phyloP scores from a whole-genome alignment of 1,284 basidiomycete species.

The Microbotryum scabiosae region DNA sequence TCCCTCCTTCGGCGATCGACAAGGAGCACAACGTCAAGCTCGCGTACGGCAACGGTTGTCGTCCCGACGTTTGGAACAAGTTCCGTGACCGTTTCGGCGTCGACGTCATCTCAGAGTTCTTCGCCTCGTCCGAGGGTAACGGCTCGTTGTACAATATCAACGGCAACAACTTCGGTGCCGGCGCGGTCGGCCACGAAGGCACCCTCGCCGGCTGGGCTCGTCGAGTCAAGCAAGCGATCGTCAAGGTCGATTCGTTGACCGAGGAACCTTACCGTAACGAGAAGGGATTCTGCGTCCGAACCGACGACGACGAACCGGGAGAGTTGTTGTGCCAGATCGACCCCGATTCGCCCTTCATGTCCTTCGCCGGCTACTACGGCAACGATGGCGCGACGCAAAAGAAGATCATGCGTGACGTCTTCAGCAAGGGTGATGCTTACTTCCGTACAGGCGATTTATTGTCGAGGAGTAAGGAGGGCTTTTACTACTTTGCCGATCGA shows the following conservation, averaged over 20 bases:
- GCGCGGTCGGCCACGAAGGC: conserved; percentile 38
- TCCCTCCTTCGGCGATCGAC: conserved; percentile 36
- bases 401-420: conserved; percentile 39
- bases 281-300: conserved; percentile 35
- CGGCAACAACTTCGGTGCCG: conserved; percentile 38
- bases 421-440: conserved; percentile 37
- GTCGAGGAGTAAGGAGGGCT: conserved; percentile 34
- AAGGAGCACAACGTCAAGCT: conserved; percentile 40
- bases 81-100: conserved; percentile 40
- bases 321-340: conserved; percentile 39
- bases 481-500: conserved; percentile 37
- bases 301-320: conserved; percentile 32
- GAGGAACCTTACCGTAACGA: conserved; percentile 38
- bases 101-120: conserved; percentile 38
- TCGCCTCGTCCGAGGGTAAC: conserved; percentile 37
- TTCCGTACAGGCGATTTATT: conserved; percentile 40
- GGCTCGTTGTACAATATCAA: conserved; percentile 38
- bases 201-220: conserved; percentile 22
- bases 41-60: conserved; percentile 41
- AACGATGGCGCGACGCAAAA: conserved; percentile 34
- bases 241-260: conserved; percentile 38
- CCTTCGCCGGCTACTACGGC: conserved; percentile 25
- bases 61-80: conserved; percentile 39
- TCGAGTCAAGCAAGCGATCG: conserved; percentile 36
- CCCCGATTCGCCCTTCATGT: conserved; percentile 17